phyloP scores from a whole-genome alignment of 768 basidiomycete species.

The Psilocybe tampanensis region DNA sequence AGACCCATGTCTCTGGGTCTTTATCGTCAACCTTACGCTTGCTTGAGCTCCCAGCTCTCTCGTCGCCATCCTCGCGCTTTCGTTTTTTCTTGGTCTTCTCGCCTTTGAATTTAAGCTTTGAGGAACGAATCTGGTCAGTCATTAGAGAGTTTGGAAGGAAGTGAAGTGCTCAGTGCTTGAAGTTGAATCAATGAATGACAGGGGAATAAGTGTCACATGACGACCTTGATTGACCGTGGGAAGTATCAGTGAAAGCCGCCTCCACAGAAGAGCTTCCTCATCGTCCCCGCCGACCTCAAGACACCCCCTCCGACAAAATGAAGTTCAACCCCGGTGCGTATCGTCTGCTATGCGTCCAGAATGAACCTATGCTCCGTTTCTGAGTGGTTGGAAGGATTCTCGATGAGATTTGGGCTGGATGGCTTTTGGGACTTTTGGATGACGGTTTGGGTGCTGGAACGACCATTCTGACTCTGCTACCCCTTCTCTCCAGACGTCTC shows the following conservation, averaged over 20 bases:
- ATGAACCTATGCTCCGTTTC: slow-evolving; percentile 24
- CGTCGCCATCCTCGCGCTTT: slow-evolving; percentile 62
- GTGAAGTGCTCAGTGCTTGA: not conserved
- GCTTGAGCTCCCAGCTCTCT: slow-evolving; percentile 43
- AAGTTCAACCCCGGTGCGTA: slow-evolving; percentile 84
- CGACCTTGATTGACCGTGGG: slow-evolving; percentile 34
- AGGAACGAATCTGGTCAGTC: slow-evolving; percentile 56
- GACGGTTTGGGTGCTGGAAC: slow-evolving; percentile 27
- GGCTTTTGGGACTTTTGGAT: slow-evolving; percentile 42
- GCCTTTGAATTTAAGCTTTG: slow-evolving; percentile 87
- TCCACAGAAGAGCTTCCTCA: slow-evolving; percentile 37
- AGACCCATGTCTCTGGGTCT: slow-evolving; percentile 77
- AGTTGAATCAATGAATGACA: not conserved
- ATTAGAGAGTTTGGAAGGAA: slow-evolving; percentile 15
- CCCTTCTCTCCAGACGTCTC: slow-evolving; percentile 64
- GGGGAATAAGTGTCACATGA: slow-evolving; percentile 39
- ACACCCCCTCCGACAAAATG: slow-evolving; percentile 55
- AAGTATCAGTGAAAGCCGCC: slow-evolving; percentile 24
- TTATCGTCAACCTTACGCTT: slow-evolving; percentile 60
- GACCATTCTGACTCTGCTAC: slow-evolving; percentile 31
- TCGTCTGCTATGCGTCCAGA: slow-evolving; percentile 23
- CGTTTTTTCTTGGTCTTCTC: slow-evolving; percentile 86
- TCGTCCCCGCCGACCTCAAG: slow-evolving; percentile 64
- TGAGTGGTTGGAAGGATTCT: slow-evolving; percentile 26
- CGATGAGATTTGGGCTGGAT: slow-evolving; percentile 56